Evolutionary conservation across 768 basidiomycete species (phyloP).

Genomic region (Tulasnella sp.): DNA sequence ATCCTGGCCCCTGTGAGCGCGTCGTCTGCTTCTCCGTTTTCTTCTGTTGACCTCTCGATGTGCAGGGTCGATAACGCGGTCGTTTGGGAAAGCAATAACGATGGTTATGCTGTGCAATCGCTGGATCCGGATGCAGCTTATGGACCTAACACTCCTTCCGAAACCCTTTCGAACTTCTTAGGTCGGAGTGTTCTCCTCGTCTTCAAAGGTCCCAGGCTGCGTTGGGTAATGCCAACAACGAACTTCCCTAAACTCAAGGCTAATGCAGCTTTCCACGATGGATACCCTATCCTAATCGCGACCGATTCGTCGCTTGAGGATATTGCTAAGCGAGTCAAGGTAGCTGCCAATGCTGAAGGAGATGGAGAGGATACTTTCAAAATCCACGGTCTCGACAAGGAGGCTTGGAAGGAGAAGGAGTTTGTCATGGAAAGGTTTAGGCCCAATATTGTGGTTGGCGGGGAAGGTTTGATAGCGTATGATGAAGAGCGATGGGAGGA

Average conservation of each 20-base stretch:
- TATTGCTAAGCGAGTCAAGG: slow-evolving; percentile 49
- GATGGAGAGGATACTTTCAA: slow-evolving; percentile 28
- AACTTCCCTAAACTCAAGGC: slow-evolving; percentile 56
- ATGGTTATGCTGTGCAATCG: slow-evolving; percentile 64
- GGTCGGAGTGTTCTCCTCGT: slow-evolving; percentile 59
- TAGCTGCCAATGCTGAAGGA: slow-evolving; percentile 46
- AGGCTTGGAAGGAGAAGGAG: slow-evolving; percentile 49
- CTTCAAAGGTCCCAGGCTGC: slow-evolving; percentile 59
- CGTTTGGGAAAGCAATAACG: slow-evolving; percentile 51
- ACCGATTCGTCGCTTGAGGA: slow-evolving; percentile 61
- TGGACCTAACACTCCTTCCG: slow-evolving; percentile 46
- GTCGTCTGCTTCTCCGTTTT: not conserved
- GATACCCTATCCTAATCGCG: slow-evolving; percentile 63
- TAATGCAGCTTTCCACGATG: slow-evolving; percentile 57
- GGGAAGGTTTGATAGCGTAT: slow-evolving; percentile 57
- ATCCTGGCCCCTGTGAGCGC: slow-evolving; percentile 56
- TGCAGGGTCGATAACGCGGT: slow-evolving; percentile 53
- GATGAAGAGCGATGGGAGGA: slow-evolving; percentile 68
- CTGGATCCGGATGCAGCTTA: slow-evolving; percentile 33
- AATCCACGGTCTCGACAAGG: slow-evolving; percentile 18
- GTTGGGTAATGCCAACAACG: slow-evolving; percentile 50
- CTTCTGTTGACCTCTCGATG: not conserved
- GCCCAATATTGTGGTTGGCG: slow-evolving; percentile 68
- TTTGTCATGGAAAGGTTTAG: slow-evolving; percentile 68
- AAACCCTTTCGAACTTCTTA: slow-evolving; percentile 59